These are phyloP conservation scores for Phytophthora aleatoria DNA, from an alignment of 352 stramenopile genomes.

Conservation along the genomic window DNA sequence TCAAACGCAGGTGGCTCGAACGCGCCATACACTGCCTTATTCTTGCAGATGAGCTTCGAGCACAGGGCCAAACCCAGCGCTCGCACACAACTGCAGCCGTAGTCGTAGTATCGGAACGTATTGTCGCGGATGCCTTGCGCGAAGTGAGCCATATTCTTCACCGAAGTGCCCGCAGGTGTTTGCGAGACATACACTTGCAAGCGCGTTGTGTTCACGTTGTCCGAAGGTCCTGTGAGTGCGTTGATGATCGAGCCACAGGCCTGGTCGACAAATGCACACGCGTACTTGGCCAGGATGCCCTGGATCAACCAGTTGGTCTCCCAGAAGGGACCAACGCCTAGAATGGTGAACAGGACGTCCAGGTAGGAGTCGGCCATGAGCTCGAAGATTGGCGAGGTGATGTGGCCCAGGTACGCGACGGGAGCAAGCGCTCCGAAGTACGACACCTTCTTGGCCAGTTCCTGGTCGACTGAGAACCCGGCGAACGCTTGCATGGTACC, in stretches of 20 bases:
- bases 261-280: slow-evolving; percentile 52
- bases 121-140: slow-evolving; percentile 65
- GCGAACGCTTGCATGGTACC: slow-evolving; percentile 70
- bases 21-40: slow-evolving; percentile 55
- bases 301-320: slow-evolving; percentile 53
- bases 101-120: slow-evolving; percentile 66
- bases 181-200: slow-evolving; percentile 74
- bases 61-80: slow-evolving; percentile 46
- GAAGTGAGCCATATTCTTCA: slow-evolving; percentile 73
- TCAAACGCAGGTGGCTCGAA: slow-evolving; percentile 56
- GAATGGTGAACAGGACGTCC: slow-evolving; percentile 46
- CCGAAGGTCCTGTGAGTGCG: slow-evolving; percentile 48
- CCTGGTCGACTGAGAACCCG: slow-evolving; percentile 59
- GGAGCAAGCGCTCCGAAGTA: slow-evolving; percentile 67
- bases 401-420: slow-evolving; percentile 47
- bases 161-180: slow-evolving; percentile 59
- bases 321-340: slow-evolving; percentile 58
- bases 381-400: slow-evolving; percentile 49
- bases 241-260: slow-evolving; percentile 63
- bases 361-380: slow-evolving; percentile 49
- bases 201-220: slow-evolving; percentile 60
- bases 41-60: slow-evolving; percentile 53
- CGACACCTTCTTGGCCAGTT: slow-evolving; percentile 61
- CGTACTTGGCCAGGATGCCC: slow-evolving; percentile 56
- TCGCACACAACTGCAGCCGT: slow-evolving; percentile 50